Base-by-base conservation (phyloP, 768 basidiomycete genomes). In the Lactifluus rugatus region DNA sequence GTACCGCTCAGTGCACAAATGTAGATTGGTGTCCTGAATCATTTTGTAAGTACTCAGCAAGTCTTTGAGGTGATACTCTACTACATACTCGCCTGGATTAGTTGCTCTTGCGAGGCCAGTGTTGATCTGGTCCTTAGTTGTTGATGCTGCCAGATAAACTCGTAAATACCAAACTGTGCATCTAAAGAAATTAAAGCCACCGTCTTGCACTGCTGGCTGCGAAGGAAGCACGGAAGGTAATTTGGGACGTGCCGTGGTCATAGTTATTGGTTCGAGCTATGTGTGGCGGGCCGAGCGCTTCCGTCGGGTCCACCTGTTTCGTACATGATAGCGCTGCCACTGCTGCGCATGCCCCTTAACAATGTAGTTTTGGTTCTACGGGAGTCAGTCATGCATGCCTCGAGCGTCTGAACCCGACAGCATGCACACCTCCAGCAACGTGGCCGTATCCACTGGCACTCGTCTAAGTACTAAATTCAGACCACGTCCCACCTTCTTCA, bases 21-120 rank as follows among this genome's bases (percentile, higher is more conserved):
- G 67, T 81, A 88, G n/a, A 91, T 85, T 0, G 87, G 82, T 2
- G 87, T 89, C 61, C 89, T 90, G 5, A 52, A 32, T 9, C n/a
- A n/a, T n/a, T n/a, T n/a, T n/a, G 13, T 26, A 47, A 28, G 0
- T 13, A 21, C 28, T 48, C 31, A 21, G 48, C 19, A 2, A 13
- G 5, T 19, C 23, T 21, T 14, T 34, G 0, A 3, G 3, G 19
- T 23, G 48, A 19, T 19, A 8, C 28, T 19, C n/a, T 4, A n/a
- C n/a, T 11, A 74, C 83, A 51, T 66, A 89, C 88, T 85, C 81
- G 51, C 76, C 65, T 11, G 88, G 84, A 26, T 76, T 77, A 0
- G 88, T 86, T 32, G 83, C 79, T 51, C 81, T 81, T 2, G 78
- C 85, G 23, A 81, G 72, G 14, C 76, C 78, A 2, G 76, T 74